Evolutionary conservation across 2,329 filamentous ascomycete genomes (phyloP), one percentile per base, ranked within the genome.

Genomic region (Elsinoe batatas): DNA sequence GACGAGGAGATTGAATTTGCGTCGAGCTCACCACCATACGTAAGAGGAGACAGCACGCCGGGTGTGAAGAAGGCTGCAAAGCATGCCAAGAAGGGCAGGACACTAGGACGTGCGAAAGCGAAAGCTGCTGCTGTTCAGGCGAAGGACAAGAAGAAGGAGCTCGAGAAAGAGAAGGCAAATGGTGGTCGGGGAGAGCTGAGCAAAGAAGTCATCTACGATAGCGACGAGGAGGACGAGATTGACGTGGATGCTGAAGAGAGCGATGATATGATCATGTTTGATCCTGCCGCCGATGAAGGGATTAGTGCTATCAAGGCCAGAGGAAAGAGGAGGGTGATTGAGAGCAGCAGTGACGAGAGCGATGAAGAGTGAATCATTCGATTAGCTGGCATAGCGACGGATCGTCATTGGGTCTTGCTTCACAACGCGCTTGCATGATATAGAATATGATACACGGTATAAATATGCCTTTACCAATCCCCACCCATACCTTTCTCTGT

Each of bases 1-100:
- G 72, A 72, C 26, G 70, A 72, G 30, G 65, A 70, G 5, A 61
- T 69, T 20, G 65, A 65, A 43, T 59, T 64, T 37, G 59, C 58
- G 11, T 64, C 63, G 30, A 66, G 63, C n/a, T 67, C 64, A 12
- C 56, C 65, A 56, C 61, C 60, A 11, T 54, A 42, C 6, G 59
- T 55, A 1, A 30, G 10, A 4, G 38, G 33, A 35, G 43, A 51
- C 17, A 32, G 15, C 4, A 43, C 40, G 35, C 56, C 49, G 10
- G 51, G 32, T 42, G 38, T 40, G 44, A 59, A 20, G 49, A 53
- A 3, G 35, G 54, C 22, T 30, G 50, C 22, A 40, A 40, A 38
- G 26, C 33, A 42, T 15, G 35, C 40, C 13, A 11, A 22, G 22
- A 12, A 33, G 37, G 18, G 35, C 1, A 13, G 30, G 12, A 15